Evolutionary conservation across 208 protist genomes (phyloP).

Genomic region (Blechomonas ayalai): DNA sequence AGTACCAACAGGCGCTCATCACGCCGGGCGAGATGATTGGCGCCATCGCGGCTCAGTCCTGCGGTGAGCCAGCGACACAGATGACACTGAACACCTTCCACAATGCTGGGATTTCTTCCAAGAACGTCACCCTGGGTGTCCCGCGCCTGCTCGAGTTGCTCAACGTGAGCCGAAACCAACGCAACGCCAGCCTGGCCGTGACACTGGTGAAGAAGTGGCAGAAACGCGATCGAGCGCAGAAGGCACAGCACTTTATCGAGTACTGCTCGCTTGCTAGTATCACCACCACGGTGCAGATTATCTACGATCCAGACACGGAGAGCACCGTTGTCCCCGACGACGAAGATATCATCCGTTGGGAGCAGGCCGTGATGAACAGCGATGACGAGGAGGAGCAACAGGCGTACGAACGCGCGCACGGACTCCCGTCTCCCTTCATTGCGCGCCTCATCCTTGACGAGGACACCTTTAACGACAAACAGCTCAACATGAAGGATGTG

Average conservation of each 20-base stretch:
- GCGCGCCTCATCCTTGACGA: conserved; percentile 94
- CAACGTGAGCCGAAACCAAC: conserved; percentile 95
- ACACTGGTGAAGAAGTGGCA: conserved; percentile 73
- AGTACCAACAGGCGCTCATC: conserved; percentile 91
- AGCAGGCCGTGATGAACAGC: conserved; percentile 49
- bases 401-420: conserved; percentile 18
- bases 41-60: conserved; percentile 98
- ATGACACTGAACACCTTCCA: conserved; percentile 99
- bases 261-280: conserved; percentile 93
- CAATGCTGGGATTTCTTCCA: conserved; percentile 98
- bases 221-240: conserved; percentile 62
- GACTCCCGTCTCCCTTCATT: conserved; percentile 89
- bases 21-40: conserved; percentile 98
- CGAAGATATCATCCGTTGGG: conserved; percentile 48
- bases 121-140: conserved; percentile 99
- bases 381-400: conserved; percentile 41
- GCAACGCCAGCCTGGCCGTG: conserved; percentile 95
- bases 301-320: conserved; percentile 94
- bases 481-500: conserved; percentile 91
- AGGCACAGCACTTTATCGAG: conserved; percentile 90
- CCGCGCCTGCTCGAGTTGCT: conserved; percentile 99
- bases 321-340: conserved; percentile 95
- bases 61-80: conserved; percentile 99
- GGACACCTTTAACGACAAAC: conserved; percentile 90
- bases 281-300: conserved; percentile 92